phyloP scores from a whole-genome alignment of 2,329 filamentous ascomycete genomes.

The Pseudomassariella vexata region DNA sequence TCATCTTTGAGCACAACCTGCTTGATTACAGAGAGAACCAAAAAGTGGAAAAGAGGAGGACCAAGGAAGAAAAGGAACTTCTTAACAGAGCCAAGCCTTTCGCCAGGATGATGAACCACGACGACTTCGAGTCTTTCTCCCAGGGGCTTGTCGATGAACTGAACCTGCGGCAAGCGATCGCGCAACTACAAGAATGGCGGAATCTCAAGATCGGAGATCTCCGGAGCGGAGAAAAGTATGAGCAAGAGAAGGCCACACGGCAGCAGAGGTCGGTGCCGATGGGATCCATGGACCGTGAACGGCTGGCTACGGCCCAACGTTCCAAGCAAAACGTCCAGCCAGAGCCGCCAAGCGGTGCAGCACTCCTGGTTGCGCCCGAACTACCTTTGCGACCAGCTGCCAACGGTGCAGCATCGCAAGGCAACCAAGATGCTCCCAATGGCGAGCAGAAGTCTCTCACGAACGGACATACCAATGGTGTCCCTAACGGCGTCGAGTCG shows the following conservation, averaged over 20 bases:
- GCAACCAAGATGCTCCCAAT: constrained; percentile 34
- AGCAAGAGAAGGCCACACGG: constrained; percentile 76
- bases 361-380: constrained; percentile 72
- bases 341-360: constrained; percentile 70
- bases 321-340: constrained; percentile 59
- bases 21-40: constrained; percentile 91
- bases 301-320: constrained; percentile 65
- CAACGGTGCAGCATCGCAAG: constrained; percentile 23
- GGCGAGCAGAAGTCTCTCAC: constrained; percentile 48
- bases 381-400: constrained; percentile 55
- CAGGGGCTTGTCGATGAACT: constrained; percentile 85
- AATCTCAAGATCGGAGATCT: constrained; percentile 78
- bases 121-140: constrained; percentile 82
- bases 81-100: constrained; percentile 94
- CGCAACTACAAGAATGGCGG: constrained; percentile 91
- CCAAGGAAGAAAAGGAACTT: constrained; percentile 89
- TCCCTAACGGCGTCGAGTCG: constrained; percentile 27
- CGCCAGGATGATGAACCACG: constrained; percentile 90
- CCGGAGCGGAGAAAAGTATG: constrained; percentile 84
- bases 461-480: constrained; percentile 37
- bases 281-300: constrained; percentile 77
- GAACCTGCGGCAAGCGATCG: constrained; percentile 82
- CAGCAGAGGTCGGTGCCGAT: constrained; percentile 66
- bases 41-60: constrained; percentile 86
- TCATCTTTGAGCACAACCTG: constrained; percentile 91